A percentile compares a stretch with the other conserved stretches of the same genome.
Evolutionary conservation across 768 basidiomycete species (phyloP).

Genomic region (Hypholoma fasciculare): DNA sequence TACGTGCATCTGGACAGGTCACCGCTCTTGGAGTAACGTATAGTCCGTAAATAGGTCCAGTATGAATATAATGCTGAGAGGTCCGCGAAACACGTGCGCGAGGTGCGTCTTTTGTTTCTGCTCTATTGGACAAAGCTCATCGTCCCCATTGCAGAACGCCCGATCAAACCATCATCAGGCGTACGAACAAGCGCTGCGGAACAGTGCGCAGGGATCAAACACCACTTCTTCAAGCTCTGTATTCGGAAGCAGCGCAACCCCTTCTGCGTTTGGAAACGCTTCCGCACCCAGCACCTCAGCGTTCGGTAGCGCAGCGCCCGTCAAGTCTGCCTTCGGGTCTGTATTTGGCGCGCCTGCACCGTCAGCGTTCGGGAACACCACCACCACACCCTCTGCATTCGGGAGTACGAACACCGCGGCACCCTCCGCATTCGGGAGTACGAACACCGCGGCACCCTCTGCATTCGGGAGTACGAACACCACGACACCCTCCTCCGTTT

Average conservation of each 20-base stretch:
- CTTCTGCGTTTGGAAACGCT: slow-evolving; percentile 19
- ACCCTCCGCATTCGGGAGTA: slow-evolving; percentile 5
- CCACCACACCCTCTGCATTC: slow-evolving; percentile 1
- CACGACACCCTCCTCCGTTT: not conserved
- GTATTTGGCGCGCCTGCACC: slow-evolving; percentile 33
- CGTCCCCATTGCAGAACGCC: slow-evolving; percentile 36
- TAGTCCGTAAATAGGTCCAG: slow-evolving; percentile 25
- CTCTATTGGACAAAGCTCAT: not conserved
- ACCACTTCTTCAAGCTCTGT: slow-evolving; percentile 30
- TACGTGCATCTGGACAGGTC: slow-evolving; percentile 33
- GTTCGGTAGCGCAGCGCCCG: slow-evolving; percentile 29
- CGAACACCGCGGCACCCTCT: not conserved
- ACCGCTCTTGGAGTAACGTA: not conserved
- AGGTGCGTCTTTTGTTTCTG: slow-evolving; percentile 25
- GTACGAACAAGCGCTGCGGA: slow-evolving; percentile 57
- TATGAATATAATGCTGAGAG: slow-evolving; percentile 60
- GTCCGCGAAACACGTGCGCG: slow-evolving; percentile 49
- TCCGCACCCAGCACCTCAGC: slow-evolving; percentile 26
- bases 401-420: not conserved
- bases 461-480: not conserved
- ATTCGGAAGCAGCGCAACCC: slow-evolving; percentile 6
- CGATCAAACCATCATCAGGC: slow-evolving; percentile 47
- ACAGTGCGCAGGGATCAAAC: slow-evolving; percentile 29
- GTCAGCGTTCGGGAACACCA: slow-evolving; percentile 4
- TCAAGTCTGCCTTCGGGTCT: slow-evolving; percentile 39